These are phyloP conservation scores for Starmera dryadoides DNA, from an alignment of 805 yeast genomes.

Conservation along the genomic window DNA sequence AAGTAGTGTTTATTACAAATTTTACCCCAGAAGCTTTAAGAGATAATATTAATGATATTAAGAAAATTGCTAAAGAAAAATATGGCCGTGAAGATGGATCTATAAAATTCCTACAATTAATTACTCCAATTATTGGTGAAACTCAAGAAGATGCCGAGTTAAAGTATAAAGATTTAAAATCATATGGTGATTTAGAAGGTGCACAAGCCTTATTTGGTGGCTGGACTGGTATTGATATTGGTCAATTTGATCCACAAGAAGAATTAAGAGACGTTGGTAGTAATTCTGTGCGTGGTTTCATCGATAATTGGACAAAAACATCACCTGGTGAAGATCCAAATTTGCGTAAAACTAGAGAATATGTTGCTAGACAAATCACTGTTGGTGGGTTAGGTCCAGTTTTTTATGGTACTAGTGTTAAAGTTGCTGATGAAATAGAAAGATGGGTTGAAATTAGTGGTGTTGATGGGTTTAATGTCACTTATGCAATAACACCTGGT, in stretches of 20 bases:
- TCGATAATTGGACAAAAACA: conserved; percentile 21
- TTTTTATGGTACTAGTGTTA: conserved; percentile 23
- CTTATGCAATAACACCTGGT: conserved; percentile 29
- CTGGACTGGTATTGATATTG: conserved; percentile 33
- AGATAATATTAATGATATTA: conserved; percentile 14
- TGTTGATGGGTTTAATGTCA: conserved; percentile 36
- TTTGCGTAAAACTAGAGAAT: conserved; percentile 7
- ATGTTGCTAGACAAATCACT: conserved; percentile 21
- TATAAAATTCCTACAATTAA: conserved; percentile 26
- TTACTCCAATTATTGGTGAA: conserved; percentile 24
- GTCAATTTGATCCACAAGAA: conserved; percentile 24
- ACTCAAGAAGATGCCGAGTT: conserved; percentile 29
- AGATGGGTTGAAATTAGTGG: conserved; percentile 31
- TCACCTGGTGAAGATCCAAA: conserved; percentile 10
- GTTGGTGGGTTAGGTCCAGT: conserved; percentile 23
- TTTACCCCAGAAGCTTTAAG: conserved; percentile 23
- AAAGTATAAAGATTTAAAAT: conserved; percentile 22
- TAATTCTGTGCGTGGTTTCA: conserved; percentile 22
- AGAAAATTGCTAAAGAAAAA: conserved; percentile 22
- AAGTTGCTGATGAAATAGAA: conserved; percentile 32
- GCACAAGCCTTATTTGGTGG: conserved; percentile 33
- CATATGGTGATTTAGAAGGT: conserved; percentile 27
- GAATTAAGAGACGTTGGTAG: conserved; percentile 21
- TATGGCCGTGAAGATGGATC: conserved; percentile 25
- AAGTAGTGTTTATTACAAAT: conserved; percentile 26